Percentiles rank a stretch among this genome's conserved stretches.
phyloP scores from a whole-genome alignment of 495 filamentous ascomycete genomes.

The Daldinia grandis region DNA sequence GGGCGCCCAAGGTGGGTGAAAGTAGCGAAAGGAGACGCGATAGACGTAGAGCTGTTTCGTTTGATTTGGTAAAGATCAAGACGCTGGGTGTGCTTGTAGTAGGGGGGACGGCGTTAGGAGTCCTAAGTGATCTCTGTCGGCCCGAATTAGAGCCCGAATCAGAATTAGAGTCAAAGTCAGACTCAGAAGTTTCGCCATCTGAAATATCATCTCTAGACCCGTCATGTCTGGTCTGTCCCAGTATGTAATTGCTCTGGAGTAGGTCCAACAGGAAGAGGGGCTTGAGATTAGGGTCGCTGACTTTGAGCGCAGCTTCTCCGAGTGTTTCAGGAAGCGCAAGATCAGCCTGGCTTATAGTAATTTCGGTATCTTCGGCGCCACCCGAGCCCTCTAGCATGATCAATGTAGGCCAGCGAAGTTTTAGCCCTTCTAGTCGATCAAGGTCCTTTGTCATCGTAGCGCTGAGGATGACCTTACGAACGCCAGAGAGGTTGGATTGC shows the following conservation, averaged over 20 bases:
- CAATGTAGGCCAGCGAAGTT: slow-evolving; percentile 75
- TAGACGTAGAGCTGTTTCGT: slow-evolving; percentile 82
- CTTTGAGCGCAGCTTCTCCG: slow-evolving; percentile 75
- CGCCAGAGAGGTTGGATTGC: slow-evolving; percentile 56
- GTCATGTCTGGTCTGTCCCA: slow-evolving; percentile 9
- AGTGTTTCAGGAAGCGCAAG: slow-evolving; percentile 74
- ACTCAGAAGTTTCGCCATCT: slow-evolving; percentile 46
- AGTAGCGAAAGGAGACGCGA: slow-evolving; percentile 77
- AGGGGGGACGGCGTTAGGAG: slow-evolving; percentile 4
- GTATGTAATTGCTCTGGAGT: slow-evolving; percentile 56
- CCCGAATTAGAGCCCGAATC: slow-evolving; percentile 34
- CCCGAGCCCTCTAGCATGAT: slow-evolving; percentile 71
- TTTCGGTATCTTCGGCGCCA: slow-evolving; percentile 38
- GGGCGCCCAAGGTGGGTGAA: slow-evolving; percentile 62
- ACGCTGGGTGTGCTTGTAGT: slow-evolving; percentile 52
- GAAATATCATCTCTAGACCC: slow-evolving; percentile 12
- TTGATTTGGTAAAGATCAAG: slow-evolving; percentile 89
- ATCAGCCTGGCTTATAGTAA: slow-evolving; percentile 39
- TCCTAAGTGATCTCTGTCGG: slow-evolving; percentile 14
- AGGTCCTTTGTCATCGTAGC: slow-evolving; percentile 94
- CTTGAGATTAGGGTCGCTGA: slow-evolving; percentile 79
- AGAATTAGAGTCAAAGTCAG: slow-evolving; percentile 43
- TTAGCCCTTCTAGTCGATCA: slow-evolving; percentile 77
- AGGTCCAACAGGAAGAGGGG: slow-evolving; percentile 80
- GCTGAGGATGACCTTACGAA: slow-evolving; percentile 81